Base-by-base conservation (phyloP, 192 early-diverging fungal genomes). In the Backusella australiensis region DNA sequence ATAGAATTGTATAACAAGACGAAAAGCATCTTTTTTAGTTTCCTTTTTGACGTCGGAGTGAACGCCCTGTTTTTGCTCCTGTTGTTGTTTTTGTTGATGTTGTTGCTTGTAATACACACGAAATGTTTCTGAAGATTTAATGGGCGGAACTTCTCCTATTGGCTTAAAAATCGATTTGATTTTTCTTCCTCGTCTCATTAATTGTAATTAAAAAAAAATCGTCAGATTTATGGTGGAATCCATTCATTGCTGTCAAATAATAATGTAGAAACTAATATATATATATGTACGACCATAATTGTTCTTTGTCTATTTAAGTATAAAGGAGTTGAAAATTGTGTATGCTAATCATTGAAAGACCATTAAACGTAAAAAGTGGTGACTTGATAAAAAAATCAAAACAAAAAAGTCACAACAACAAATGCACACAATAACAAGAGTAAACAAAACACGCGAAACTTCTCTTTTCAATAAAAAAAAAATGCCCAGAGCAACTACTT, bases 71-170 rank as follows among this genome's bases (percentile, higher is more conserved):
- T 49, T 49, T 49, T 63, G 56, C 26, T 63, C 19, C 12, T 63
- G 56, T 63, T 56, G 21, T 53, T 21, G n/a, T 59, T 59, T 0
- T 12, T 59, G 49, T 53, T 53, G 7, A 17, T 53, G 23, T n/a
- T 53, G n/a, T 53, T 63, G 2, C 23, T 23, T 63, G 56, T 63
- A 21, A 59, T 59, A 63, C 56, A 63, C 9, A 14, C 14, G 23
- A 63, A 63, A 63, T 63, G 9, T 63, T 29, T 63, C 56, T 29
- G 29, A 63, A 29, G 56, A 9, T 14, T 19, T 63, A 63, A 63
- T 63, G 26, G 56, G 56, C 56, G 56, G 56, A 63, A 63, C 56
- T 26, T 63, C 56, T 63, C 56, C 56, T 63, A 63, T 63, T 63
- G 56, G 56, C 23, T 29, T 63, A 63, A 63, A 63, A 63, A 63